phyloP scores from a whole-genome alignment of 2,329 filamentous ascomycete species.

The Macrophomina phaseolina region DNA sequence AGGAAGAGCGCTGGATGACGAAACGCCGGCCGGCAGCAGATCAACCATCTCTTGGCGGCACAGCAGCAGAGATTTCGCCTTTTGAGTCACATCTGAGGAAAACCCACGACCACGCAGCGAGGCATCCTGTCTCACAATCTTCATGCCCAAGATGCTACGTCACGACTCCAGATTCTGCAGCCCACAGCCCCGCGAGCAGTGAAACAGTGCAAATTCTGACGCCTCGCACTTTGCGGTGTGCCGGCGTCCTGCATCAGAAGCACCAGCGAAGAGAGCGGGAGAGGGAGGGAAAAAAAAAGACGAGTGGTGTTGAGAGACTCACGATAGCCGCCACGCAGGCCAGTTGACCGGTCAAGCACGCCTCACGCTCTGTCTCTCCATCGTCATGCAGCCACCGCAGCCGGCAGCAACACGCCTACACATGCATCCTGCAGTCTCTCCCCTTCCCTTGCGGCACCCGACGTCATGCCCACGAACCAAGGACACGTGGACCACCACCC shows the following conservation, averaged over 20 bases:
- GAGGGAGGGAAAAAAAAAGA: too few species aligned
- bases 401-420: not conserved
- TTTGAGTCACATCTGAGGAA: not conserved
- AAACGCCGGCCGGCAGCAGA: not conserved
- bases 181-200: not conserved
- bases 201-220: not conserved
- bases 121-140: not conserved
- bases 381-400: not conserved
- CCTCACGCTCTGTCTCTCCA: not conserved
- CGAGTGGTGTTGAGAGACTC: not conserved
- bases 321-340: not conserved
- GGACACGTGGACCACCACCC: too few species aligned
- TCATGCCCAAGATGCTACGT: not conserved
- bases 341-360: not conserved
- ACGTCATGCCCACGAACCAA: too few species aligned
- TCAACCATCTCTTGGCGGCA: not conserved
- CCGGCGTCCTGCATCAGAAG: not conserved
- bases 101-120: not conserved
- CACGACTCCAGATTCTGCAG: not conserved
- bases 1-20: not conserved
- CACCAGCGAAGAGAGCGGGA: too few species aligned
- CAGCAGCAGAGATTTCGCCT: not conserved
- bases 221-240: not conserved
- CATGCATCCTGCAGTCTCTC: not conserved
- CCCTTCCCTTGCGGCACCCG: too few species aligned